Evolutionary conservation across 176 grass and related monocot species (phyloP), one percentile per base, ranked within the genome.

Genomic region (Eleusine indica): DNA sequence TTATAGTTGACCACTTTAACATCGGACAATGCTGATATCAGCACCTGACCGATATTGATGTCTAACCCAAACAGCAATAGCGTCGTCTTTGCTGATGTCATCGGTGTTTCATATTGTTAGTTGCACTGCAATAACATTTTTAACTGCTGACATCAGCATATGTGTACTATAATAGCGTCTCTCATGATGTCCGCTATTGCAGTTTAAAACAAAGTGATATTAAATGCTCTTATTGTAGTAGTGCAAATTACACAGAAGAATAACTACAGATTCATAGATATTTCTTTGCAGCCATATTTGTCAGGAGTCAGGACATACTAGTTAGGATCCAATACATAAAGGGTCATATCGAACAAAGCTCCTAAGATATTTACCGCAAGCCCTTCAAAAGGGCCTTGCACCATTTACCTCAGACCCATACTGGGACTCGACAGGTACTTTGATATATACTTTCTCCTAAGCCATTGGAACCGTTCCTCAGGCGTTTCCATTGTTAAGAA

Each of bases 381-480:
- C 22, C 67, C 67, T 44, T 22, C 41, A 70, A 60, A 47, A 6
- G 44, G 4, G 6, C 17, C 25, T 44, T 49, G 17, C 3, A 66
- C 56, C 67, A 88, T 40, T 40, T 58, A 68, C 7, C 62, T 68
- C 11, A 54, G 4, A 6, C 48, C 85, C 48, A 81, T 60, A 61
- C 10, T 83, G 84, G 46, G 76, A 64, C 29, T 58, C 38, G 38
- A 81, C 39, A 81, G 28, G 56, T 81, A 81, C 66, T 81, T 81
- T 39, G 28, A 38, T 12, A 71, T 81, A 42, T 88, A 84, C 51
- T 84, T 88, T 62, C 87, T 88, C 58, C 81, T 60, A 84, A 88
- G 87, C 87, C 87, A 88, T 17, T 84, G 76, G 54, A 88, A 77
- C 13, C 87, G 75, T 67, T 84, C 81, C 51, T 80, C 51, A 1